Percentiles rank a stretch among this genome's conserved stretches.
phyloP scores from a whole-genome alignment of 495 filamentous ascomycete genomes.

The Parmelia sp. region DNA sequence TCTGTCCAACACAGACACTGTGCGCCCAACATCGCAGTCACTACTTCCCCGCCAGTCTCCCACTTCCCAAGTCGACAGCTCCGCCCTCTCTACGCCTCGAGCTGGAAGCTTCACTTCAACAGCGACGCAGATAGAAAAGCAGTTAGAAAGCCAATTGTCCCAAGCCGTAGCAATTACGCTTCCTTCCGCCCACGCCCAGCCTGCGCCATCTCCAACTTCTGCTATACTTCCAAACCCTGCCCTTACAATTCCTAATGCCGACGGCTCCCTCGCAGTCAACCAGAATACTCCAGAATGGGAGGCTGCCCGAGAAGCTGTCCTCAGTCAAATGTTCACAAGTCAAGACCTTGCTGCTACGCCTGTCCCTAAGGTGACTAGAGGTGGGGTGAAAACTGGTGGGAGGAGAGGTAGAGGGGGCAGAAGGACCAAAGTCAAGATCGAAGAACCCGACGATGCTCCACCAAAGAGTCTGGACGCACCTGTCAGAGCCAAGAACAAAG shows the following conservation, averaged over 20 bases:
- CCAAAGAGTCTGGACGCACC: constrained; percentile 3
- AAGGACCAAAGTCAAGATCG: constrained; percentile 20
- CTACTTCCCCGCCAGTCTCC: constrained; percentile 1
- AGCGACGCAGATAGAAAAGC: constrained; percentile 9
- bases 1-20: constrained; percentile 12
- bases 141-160: constrained; percentile 5
- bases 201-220: neutral
- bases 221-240: neutral
- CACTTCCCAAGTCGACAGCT: constrained; percentile 6
- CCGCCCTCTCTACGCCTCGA: constrained; percentile 4
- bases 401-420: constrained; percentile 19
- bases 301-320: constrained; percentile 38
- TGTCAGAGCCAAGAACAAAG: constrained; percentile 16
- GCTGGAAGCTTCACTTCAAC: constrained; percentile 4
- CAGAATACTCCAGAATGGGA: constrained; percentile 31
- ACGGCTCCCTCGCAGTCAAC: neutral
- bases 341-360: constrained; percentile 27
- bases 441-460: constrained; percentile 10
- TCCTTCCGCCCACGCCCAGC: neutral
- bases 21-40: constrained; percentile 1
- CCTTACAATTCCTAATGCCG: neutral
- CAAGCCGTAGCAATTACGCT: constrained; percentile 10
- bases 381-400: constrained; percentile 19
- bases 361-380: constrained; percentile 17
- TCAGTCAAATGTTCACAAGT: constrained; percentile 38